phyloP scores from a whole-genome alignment of 176 grass and related monocot species.

The Cenchrus fungigraminus region DNA sequence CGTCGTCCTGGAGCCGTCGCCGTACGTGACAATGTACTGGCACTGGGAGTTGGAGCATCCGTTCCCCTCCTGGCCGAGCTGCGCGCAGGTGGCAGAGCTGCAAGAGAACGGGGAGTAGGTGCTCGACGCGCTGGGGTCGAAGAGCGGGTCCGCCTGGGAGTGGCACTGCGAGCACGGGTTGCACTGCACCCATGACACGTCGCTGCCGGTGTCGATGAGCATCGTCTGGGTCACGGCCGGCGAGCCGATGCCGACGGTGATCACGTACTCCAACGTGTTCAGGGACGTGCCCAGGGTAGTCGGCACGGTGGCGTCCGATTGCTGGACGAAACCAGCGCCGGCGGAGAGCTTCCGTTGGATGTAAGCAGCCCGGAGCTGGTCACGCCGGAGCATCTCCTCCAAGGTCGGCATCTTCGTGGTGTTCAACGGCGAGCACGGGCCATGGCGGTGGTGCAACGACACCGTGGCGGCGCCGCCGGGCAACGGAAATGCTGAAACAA shows the following conservation, averaged over 20 bases:
- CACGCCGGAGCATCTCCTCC: conserved; percentile 53
- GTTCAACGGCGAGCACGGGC: conserved; percentile 60
- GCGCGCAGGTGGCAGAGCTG: conserved; percentile 24
- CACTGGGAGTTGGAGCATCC: conserved; percentile 54
- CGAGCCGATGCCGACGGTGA: conserved; percentile 54
- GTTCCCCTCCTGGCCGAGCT: conserved; percentile 36
- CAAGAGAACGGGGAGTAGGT: conserved; percentile 71
- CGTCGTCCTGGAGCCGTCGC: conserved; percentile 58
- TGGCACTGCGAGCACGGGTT: conserved; percentile 57
- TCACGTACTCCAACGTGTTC: conserved; percentile 63
- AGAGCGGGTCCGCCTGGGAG: conserved; percentile 49
- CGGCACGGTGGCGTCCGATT: conserved; percentile 31
- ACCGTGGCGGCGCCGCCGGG: conserved; percentile 21
- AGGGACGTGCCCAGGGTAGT: conserved; percentile 41
- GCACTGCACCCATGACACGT: conserved; percentile 90
- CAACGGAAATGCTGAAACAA: conserved; percentile 6
- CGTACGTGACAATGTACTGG: conserved; percentile 67
- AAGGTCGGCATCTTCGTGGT: conserved; percentile 14
- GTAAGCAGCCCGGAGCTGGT: conserved; percentile 50
- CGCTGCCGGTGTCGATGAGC: conserved; percentile 78
- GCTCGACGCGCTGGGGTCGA: conserved; percentile 56
- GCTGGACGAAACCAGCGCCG: not conserved
- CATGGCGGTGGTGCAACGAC: conserved; percentile 53
- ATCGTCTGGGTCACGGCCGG: conserved; percentile 45
- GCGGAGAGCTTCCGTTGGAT: conserved; percentile 42